These are phyloP conservation scores for Diaporthe australafricana DNA, from an alignment of 2,329 filamentous ascomycete species.

Conservation along the genomic window DNA sequence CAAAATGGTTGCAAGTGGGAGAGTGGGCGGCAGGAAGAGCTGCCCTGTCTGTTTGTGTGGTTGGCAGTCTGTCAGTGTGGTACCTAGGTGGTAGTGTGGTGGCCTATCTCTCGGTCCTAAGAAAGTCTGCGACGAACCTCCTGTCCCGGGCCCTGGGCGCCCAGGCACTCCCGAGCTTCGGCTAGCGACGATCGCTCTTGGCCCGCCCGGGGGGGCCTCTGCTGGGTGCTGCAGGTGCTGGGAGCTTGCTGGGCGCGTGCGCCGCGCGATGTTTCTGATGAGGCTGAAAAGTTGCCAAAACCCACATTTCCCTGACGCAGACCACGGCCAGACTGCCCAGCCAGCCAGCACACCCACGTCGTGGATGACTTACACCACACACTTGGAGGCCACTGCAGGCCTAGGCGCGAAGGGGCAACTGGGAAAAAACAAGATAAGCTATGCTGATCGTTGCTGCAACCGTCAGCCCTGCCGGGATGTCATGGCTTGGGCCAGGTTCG, in stretches of 20 bases:
- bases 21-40: not conserved
- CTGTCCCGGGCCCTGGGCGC: constrained; percentile 19
- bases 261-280: not conserved
- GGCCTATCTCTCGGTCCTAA: constrained; percentile 5
- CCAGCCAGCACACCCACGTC: no score
- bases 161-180: constrained; percentile 23
- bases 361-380: not conserved
- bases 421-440: constrained; percentile 9
- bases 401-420: not conserved
- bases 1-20: not conserved
- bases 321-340: no score
- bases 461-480: not conserved
- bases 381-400: no score
- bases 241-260: not conserved
- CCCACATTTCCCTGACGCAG: constrained; percentile 24
- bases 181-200: constrained; percentile 19
- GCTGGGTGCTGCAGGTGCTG: no score
- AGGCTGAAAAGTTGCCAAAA: not conserved
- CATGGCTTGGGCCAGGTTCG: not conserved
- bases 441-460: constrained; percentile 4
- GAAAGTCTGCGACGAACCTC: constrained; percentile 19
- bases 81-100: no score
- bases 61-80: not conserved
- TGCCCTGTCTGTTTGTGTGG: not conserved
- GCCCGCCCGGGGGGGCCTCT: not conserved